Percentiles rank a stretch among this genome's conserved stretches.
Evolutionary conservation across 73 alveolate genomes (phyloP).

Genomic region (Paramecium biaurelia): DNA sequence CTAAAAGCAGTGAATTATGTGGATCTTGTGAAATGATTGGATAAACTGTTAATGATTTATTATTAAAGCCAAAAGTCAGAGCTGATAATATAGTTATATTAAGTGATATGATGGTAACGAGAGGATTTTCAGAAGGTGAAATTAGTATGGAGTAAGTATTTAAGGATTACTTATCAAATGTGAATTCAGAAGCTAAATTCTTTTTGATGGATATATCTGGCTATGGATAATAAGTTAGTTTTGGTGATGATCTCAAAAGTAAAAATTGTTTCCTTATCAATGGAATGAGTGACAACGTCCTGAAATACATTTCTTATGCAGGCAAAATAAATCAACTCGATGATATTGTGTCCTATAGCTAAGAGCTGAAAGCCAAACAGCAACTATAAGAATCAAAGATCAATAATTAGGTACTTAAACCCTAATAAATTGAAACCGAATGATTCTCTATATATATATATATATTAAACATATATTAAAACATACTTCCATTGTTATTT

Average conservation of each 20-base stretch:
- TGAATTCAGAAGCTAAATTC: slow-evolving; percentile 35
- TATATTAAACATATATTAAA: too few relatives aligned
- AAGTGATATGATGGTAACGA: slow-evolving; percentile 55
- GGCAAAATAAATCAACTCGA: slow-evolving; percentile 4
- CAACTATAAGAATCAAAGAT: background rate
- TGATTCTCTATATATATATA: background rate
- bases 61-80: background rate
- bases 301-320: slow-evolving; percentile 10
- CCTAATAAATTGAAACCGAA: background rate
- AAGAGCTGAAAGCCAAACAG: background rate
- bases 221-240: background rate
- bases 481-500: too few relatives aligned
- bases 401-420: background rate
- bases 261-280: background rate
- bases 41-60: background rate
- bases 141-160: background rate
- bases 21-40: slow-evolving; percentile 45
- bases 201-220: slow-evolving; percentile 57
- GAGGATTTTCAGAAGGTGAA: background rate
- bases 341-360: background rate
- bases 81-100: slow-evolving; percentile 47
- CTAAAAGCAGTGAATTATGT: background rate
- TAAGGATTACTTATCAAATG: background rate
- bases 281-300: slow-evolving; percentile 29
- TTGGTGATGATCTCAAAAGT: slow-evolving; percentile 17